These are phyloP conservation scores for Hordeum vulgare DNA, from an alignment of 176 grass and related monocot genomes.

Conservation along the genomic window DNA sequence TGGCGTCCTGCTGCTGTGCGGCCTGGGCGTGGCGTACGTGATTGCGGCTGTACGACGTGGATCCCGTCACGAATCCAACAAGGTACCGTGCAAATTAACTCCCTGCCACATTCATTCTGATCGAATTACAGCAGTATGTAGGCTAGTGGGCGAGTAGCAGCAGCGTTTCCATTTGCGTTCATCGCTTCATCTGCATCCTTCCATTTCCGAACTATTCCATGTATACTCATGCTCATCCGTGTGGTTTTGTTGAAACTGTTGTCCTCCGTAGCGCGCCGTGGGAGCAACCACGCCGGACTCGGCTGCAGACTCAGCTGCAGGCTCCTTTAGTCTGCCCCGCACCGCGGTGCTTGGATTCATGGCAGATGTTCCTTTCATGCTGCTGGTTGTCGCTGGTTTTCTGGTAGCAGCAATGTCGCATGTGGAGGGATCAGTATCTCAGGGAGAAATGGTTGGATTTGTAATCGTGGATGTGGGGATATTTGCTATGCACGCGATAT, in stretches of 20 bases:
- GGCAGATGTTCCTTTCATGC: not conserved
- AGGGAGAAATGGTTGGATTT: not conserved
- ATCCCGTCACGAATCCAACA: not conserved
- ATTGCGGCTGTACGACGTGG: too few species aligned
- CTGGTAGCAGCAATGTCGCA: not conserved
- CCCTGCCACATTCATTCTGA: not conserved
- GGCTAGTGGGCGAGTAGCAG: not conserved
- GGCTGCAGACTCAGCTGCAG: not conserved
- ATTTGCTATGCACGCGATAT: not conserved
- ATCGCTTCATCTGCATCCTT: not conserved
- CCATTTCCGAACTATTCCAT: not conserved
- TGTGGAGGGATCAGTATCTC: not conserved
- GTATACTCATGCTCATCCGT: not conserved
- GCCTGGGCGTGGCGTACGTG: not conserved
- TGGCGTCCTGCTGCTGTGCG: not conserved
- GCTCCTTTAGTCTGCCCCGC: too few species aligned
- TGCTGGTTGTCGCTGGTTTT: not conserved
- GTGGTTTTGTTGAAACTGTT: not conserved
- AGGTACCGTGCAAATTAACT: not conserved
- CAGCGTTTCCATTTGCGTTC: not conserved
- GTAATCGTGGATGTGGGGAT: not conserved
- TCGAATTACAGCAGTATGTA: not conserved
- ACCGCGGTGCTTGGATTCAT: rapidly evolving
- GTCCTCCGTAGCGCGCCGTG: not conserved
- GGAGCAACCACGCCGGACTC: not conserved